A percentile compares a stretch with the other conserved stretches of the same genome.
These are phyloP conservation scores for Candida broadrunensis DNA, from an alignment of 805 yeast species.

Conservation along the genomic window DNA sequence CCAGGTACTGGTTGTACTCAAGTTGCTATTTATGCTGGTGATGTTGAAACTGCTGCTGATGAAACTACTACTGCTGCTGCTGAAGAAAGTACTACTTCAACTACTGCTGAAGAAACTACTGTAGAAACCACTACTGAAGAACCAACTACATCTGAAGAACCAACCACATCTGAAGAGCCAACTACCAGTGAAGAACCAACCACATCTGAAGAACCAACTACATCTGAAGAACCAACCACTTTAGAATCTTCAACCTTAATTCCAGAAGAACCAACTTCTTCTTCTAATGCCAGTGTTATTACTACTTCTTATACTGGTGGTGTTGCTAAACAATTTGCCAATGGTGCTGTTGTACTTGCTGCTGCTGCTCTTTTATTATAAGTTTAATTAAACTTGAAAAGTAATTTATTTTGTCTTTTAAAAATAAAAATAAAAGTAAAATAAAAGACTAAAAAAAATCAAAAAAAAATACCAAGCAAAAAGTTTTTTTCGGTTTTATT, in stretches of 20 bases:
- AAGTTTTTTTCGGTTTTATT: too few species aligned
- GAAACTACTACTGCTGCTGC: slow-evolving; percentile 1
- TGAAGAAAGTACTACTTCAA: background rate
- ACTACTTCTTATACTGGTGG: slow-evolving; percentile 10
- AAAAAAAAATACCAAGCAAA: too few species aligned
- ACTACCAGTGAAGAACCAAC: background rate
- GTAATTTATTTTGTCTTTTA: too few species aligned
- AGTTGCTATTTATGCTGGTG: background rate
- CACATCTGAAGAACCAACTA: background rate
- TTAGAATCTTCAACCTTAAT: background rate
- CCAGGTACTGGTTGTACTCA: background rate
- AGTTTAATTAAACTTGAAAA: too few species aligned
- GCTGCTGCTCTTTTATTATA: slow-evolving; percentile 18
- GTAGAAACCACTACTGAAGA: background rate
- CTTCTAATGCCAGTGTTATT: background rate
- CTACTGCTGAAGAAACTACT: background rate
- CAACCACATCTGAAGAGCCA: slow-evolving; percentile 2
- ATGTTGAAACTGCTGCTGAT: background rate
- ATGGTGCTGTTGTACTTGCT: slow-evolving; percentile 20
- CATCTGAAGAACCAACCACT: background rate
- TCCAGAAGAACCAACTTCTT: background rate
- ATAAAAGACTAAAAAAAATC: too few species aligned
- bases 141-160: slow-evolving; percentile 1
- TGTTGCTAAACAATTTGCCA: slow-evolving; percentile 16
- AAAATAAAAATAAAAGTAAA: too few species aligned